phyloP scores from a whole-genome alignment of 164 flowering plant species.

The Chloranthus sessilifolius region DNA sequence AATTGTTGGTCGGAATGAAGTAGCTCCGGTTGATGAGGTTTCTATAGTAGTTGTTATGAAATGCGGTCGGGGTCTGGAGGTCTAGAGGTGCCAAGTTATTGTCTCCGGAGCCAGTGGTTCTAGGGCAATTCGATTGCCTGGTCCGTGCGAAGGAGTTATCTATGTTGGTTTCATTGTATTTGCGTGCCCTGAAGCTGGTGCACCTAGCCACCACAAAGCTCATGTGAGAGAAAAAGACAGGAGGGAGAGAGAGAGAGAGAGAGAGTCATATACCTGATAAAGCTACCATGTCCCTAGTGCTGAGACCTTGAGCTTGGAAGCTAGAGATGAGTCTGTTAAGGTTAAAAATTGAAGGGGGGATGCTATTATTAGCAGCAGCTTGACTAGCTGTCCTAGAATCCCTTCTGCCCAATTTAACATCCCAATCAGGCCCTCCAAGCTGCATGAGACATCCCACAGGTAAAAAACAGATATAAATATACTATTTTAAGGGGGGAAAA shows the following conservation, averaged over 20 bases:
- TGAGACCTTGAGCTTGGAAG: conserved; percentile 28
- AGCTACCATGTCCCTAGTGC: conserved; percentile 31
- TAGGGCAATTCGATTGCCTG: conserved; percentile 17
- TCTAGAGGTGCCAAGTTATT: conserved; percentile 23
- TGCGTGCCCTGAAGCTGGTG: conserved; percentile 16
- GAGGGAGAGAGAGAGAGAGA: conserved; percentile 19
- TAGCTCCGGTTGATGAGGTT: conserved; percentile 23
- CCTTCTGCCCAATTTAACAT: conserved; percentile 34
- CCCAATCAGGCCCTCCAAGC: conserved; percentile 36
- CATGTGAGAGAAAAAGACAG: too few species aligned
- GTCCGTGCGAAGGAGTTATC: conserved; percentile 12
- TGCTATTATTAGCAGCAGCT: conserved; percentile 27
- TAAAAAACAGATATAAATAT: too few species aligned
- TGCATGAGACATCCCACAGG: conserved; percentile 9
- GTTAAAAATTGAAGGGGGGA: conserved; percentile 24
- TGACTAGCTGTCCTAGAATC: conserved; percentile 36
- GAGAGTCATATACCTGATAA: neutral
- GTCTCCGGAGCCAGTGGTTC: conserved; percentile 14
- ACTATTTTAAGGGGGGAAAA: too few species aligned
- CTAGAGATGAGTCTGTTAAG: conserved; percentile 24
- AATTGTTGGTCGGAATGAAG: conserved; percentile 29
- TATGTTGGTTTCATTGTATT: conserved; percentile 24
- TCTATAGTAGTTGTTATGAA: conserved; percentile 21
- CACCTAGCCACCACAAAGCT: too few species aligned
- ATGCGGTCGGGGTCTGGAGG: conserved; percentile 6